phyloP scores from a whole-genome alignment of 768 basidiomycete species.

The Roridomyces roridus region DNA sequence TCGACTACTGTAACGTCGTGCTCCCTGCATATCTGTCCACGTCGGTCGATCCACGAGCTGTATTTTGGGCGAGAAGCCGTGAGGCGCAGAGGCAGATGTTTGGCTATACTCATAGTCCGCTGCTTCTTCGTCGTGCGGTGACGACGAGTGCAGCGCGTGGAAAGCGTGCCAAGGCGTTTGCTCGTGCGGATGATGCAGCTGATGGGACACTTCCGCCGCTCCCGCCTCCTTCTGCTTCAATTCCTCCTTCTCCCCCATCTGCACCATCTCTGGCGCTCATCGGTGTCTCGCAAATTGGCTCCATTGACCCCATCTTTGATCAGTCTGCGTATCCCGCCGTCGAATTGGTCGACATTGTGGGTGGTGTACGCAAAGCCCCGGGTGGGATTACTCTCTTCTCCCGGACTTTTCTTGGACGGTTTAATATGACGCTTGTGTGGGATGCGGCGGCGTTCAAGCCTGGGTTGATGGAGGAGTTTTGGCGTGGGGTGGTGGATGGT shows the following conservation, averaged over 20 bases:
- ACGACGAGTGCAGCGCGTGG: conserved; percentile 18
- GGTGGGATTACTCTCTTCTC: conserved; percentile 10
- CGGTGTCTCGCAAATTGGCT: conserved; percentile 14
- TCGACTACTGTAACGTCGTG: conserved; percentile 27
- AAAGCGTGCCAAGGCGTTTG: conserved; percentile 39
- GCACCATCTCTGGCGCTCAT: conserved; percentile 13
- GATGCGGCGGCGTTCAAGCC: conserved; percentile 6
- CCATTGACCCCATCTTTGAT: conserved; percentile 1
- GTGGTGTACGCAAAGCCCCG: conserved; percentile 7
- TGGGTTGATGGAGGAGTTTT: conserved; percentile 3
- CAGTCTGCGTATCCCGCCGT: conserved; percentile 3
- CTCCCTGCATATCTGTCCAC: conserved; percentile 26
- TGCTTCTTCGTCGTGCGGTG: conserved; percentile 18
- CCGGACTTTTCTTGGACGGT: neutral
- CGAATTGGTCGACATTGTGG: conserved; percentile 9
- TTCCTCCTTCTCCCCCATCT: neutral
- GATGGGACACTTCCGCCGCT: conserved; percentile 24
- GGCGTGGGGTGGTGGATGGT: neutral
- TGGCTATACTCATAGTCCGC: conserved; percentile 15
- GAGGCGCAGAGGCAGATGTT: conserved; percentile 22
- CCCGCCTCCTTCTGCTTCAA: neutral
- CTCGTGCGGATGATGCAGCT: conserved; percentile 56
- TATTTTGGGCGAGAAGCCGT: conserved; percentile 26
- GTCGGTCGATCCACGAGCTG: neutral
- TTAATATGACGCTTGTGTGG: conserved; percentile 11